These are phyloP conservation scores for Chimonanthus salicifolius DNA, from an alignment of 164 flowering plant species.

Conservation along the genomic window DNA sequence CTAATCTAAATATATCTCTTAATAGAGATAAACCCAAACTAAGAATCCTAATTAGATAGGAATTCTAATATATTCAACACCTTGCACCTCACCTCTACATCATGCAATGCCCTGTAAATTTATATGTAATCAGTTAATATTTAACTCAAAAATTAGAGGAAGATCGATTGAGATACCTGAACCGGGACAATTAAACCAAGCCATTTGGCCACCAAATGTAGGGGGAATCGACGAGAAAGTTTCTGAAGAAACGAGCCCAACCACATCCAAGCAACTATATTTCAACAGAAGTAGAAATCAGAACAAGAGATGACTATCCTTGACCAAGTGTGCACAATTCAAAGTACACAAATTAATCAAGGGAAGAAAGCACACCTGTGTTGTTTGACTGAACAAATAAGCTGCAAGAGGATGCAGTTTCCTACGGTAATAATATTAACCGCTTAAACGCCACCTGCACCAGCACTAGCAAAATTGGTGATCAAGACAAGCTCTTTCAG, in stretches of 20 bases:
- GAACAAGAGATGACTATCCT: neutral
- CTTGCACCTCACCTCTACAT: slow-evolving; percentile 35
- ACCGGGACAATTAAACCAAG: slow-evolving; percentile 15
- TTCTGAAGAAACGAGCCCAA: slow-evolving; percentile 18
- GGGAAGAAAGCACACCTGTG: slow-evolving; percentile 4
- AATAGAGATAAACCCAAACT: too few species aligned
- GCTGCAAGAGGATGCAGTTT: slow-evolving; percentile 5
- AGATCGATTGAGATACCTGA: slow-evolving; percentile 7
- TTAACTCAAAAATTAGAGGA: neutral
- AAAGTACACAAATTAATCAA: too few species aligned
- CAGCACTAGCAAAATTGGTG: slow-evolving; percentile 14
- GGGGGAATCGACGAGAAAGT: slow-evolving; percentile 17
- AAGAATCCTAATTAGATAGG: too few species aligned
- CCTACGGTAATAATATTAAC: slow-evolving; percentile 5
- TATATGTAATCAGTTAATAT: neutral
- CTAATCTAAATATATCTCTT: too few species aligned
- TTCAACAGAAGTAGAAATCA: too few species aligned
- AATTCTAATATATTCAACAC: neutral
- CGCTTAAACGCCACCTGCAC: neutral
- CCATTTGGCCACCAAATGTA: slow-evolving; percentile 19
- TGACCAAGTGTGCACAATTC: too few species aligned
- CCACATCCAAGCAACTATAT: slow-evolving; percentile 21
- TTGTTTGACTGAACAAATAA: slow-evolving; percentile 1
- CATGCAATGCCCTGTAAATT: slow-evolving; percentile 50
- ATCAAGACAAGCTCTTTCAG: slow-evolving; percentile 16